These are phyloP conservation scores for Aureobasidium melanogenum DNA, from an alignment of 2,329 filamentous ascomycete genomes.

Conservation along the genomic window DNA sequence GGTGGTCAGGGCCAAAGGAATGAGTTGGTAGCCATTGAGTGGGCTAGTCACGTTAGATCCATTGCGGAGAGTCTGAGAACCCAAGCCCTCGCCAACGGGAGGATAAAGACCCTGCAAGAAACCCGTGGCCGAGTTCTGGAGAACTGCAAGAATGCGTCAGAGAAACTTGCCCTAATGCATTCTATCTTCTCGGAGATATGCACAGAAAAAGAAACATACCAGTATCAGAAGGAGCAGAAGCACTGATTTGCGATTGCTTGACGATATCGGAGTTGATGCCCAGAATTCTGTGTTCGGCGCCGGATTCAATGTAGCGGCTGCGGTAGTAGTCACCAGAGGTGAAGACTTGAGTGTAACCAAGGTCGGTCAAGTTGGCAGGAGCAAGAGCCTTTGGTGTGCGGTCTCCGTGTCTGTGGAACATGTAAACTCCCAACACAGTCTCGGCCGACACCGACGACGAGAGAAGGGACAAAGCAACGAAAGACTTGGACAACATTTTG, in stretches of 20 bases:
- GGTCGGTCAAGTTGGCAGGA: slow-evolving; percentile 64
- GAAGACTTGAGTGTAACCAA: slow-evolving; percentile 71
- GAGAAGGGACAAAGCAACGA: slow-evolving; percentile 19
- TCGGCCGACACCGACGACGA: slow-evolving; percentile 37
- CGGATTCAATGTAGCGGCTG: slow-evolving; percentile 59
- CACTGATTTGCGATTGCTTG: slow-evolving; percentile 59
- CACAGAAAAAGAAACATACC: neutral
- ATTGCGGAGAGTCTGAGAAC: slow-evolving; percentile 58
- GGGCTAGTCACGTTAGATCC: slow-evolving; percentile 58
- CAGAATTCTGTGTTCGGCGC: slow-evolving; percentile 52
- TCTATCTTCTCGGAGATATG: neutral
- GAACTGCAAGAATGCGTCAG: slow-evolving; percentile 37
- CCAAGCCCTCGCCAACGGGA: slow-evolving; percentile 49
- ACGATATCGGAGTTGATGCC: slow-evolving; percentile 59
- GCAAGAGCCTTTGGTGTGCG: slow-evolving; percentile 68
- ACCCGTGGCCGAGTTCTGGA: slow-evolving; percentile 69
- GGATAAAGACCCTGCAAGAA: slow-evolving; percentile 87
- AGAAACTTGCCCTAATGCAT: neutral
- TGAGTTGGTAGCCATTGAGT: slow-evolving; percentile 73
- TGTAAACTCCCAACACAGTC: slow-evolving; percentile 70
- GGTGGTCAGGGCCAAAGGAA: slow-evolving; percentile 58
- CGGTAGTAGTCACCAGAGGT: slow-evolving; percentile 68
- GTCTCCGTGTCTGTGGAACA: slow-evolving; percentile 87
- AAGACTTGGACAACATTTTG: slow-evolving; percentile 13
- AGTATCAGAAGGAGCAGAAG: slow-evolving; percentile 60